Base-by-base conservation (phyloP, 352 stramenopile species). In the Thraustochytrium sp. region DNA sequence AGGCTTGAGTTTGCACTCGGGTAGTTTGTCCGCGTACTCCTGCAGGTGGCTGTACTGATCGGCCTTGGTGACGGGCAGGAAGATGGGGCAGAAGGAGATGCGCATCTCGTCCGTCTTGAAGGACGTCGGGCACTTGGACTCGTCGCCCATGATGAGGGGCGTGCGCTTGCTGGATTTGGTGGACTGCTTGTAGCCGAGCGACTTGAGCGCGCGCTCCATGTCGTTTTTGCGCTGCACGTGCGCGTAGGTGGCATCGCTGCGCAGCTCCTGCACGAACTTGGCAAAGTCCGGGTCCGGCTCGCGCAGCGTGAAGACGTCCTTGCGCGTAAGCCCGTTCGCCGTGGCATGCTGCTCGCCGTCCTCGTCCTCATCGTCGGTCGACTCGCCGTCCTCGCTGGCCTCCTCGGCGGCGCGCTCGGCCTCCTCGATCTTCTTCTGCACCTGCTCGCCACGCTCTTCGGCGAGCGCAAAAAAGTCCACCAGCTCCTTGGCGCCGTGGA, bases 191-290 rank as follows among this genome's bases (percentile, higher is more conserved):
- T 82, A 82, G 5, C 74, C 74, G 36, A 82, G 74, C 11, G 29
- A n/a, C 74, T 82, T 82, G 34, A 82, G 74, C 13, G 74, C 74
- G 37, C 74, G 74, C 37, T 75, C 74, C 74, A 82, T 82, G 42
- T 82, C 74, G 37, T 82, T 82, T 37, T 82, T 82, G 1, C 42
- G 31, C 1, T 54, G 3, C 26, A 82, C 16, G 38, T 82, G 74
- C 26, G 74, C 74, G 36, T 63, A 82, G 4, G 74, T 82, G 34
- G 65, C 51, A 29, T 82, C 74, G 37, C 5, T 51, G 26, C 74
- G 48, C 51, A 82, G 40, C 54, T 82, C 74, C 51, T 53, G 29
- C 9, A 73, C 51, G 23, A 82, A 82, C 74, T 82, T 82, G 1
- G 31, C 56, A 73, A 82, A 82, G 23, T 82, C 74, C 16, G 74